Conservation (phyloP, 1,284 basidiomycete species). For the Trichosporon coremiiforme region DNA sequence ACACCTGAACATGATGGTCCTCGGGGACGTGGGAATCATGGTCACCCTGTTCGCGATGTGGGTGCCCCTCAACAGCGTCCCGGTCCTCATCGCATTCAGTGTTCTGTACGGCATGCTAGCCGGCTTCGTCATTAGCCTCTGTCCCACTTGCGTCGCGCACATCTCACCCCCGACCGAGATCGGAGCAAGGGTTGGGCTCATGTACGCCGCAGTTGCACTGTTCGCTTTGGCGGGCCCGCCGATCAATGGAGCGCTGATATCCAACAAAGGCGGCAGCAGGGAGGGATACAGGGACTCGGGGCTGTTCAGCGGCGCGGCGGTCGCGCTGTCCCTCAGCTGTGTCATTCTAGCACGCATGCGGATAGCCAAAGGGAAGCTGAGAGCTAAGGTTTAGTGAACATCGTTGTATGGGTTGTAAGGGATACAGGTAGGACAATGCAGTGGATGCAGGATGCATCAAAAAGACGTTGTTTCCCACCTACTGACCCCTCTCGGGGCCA, state of each 20-base stretch:
- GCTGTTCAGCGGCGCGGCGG: conserved; percentile 2
- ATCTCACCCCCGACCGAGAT: conserved; percentile 38
- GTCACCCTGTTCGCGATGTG: conserved; percentile 38
- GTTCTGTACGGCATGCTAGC: conserved; percentile 50
- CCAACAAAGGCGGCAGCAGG: background rate
- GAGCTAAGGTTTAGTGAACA: conserved; percentile 1
- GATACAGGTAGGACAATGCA: too few relatives aligned
- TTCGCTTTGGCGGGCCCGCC: conserved; percentile 49
- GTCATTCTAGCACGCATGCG: background rate
- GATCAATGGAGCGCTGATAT: conserved; percentile 50
- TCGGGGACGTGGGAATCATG: conserved; percentile 31
- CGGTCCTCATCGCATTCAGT: conserved; percentile 47
- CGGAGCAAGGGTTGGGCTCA: conserved; percentile 41
- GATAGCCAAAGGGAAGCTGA: conserved; percentile 3
- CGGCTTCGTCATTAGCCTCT: conserved; percentile 37
- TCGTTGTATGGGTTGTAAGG: too few relatives aligned
- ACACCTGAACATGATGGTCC: conserved; percentile 44
- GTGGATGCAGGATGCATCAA: too few relatives aligned
- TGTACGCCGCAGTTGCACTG: conserved; percentile 36
- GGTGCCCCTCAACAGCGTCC: conserved; percentile 29
- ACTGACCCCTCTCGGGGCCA: too few relatives aligned
- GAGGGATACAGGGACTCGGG: conserved; percentile 13
- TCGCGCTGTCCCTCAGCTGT: background rate
- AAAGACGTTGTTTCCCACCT: too few relatives aligned
- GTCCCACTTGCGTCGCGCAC: conserved; percentile 38